Conservation (phyloP, 768 basidiomycete species). For the Hericium erinaceus region DNA sequence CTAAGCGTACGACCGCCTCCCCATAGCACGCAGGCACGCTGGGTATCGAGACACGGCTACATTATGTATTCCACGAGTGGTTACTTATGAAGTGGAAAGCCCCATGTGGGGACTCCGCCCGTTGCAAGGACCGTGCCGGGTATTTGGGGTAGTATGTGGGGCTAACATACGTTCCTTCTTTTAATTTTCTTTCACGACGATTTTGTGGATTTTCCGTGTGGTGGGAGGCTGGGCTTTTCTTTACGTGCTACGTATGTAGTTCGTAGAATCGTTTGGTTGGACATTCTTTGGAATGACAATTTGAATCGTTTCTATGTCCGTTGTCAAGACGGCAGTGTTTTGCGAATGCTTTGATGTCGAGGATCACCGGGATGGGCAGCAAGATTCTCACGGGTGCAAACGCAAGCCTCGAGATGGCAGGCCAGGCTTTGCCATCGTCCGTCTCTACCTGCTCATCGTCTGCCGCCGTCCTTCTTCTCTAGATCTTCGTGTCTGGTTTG, state of each 20-base stretch:
- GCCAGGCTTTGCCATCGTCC: neutral
- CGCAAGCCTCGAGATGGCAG: neutral
- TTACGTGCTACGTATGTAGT: too few relatives aligned
- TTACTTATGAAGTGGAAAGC: slow-evolving; percentile 25
- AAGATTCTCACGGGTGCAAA: neutral
- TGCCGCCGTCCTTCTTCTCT: neutral
- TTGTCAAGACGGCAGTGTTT: neutral
- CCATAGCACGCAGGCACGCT: too few relatives aligned
- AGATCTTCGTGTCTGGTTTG: neutral
- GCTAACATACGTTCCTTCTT: slow-evolving; percentile 41
- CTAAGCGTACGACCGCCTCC: slow-evolving; percentile 1
- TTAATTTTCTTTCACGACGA: neutral
- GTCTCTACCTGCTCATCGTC: neutral
- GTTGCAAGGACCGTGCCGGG: slow-evolving; percentile 69
- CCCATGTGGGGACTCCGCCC: slow-evolving; percentile 76
- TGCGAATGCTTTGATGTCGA: neutral
- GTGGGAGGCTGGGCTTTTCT: too few relatives aligned
- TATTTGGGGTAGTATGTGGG: slow-evolving; percentile 73
- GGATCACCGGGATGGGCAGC: neutral
- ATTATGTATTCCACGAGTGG: slow-evolving; percentile 39
- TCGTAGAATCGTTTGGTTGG: neutral
- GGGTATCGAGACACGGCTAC: slow-evolving; percentile 24
- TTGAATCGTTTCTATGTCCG: neutral
- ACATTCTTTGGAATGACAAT: neutral
- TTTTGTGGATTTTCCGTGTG: too few relatives aligned